Evolutionary conservation across 176 grass and related monocot genomes (phyloP).

Genomic region (Eleusine indica): DNA sequence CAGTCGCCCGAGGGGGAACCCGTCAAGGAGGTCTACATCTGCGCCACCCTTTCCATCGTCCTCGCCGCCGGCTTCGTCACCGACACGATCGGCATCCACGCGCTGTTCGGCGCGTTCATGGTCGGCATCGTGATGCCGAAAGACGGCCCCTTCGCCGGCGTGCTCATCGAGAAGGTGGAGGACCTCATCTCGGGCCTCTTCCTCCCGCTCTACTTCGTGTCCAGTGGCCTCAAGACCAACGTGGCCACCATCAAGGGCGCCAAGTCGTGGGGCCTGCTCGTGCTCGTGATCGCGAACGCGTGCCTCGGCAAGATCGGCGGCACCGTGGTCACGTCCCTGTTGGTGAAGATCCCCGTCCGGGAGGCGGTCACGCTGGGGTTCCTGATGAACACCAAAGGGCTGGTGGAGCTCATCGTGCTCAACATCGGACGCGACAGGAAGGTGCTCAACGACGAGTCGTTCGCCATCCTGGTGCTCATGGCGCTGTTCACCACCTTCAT

Average conservation of each 20-base stretch:
- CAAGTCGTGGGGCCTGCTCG: constrained; percentile 64
- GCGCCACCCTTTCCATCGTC: constrained; percentile 55
- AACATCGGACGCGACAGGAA: constrained; percentile 78
- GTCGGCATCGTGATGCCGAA: constrained; percentile 72
- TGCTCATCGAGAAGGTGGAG: constrained; percentile 75
- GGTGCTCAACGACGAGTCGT: constrained; percentile 76
- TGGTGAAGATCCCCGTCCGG: neutral
- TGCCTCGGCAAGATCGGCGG: constrained; percentile 77
- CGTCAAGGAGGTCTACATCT: constrained; percentile 60
- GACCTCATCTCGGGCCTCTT: constrained; percentile 75
- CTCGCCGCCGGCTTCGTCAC: constrained; percentile 68
- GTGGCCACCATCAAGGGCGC: constrained; percentile 68
- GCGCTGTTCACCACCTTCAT: constrained; percentile 86
- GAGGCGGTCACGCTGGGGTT: constrained; percentile 67
- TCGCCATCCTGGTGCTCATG: constrained; percentile 90
- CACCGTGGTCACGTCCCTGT: constrained; percentile 20
- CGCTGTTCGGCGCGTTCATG: constrained; percentile 68
- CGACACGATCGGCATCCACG: constrained; percentile 75
- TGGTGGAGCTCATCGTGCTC: constrained; percentile 84
- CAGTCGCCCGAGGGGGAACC: constrained; percentile 60
- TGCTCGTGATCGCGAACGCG: constrained; percentile 67
- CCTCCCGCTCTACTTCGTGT: constrained; percentile 86
- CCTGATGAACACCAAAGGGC: constrained; percentile 86
- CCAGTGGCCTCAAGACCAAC: constrained; percentile 76
- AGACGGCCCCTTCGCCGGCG: constrained; percentile 63